A percentile compares a stretch with the other conserved stretches of the same genome.
phyloP scores from a whole-genome alignment of 116 monocot genomes.

The Trichopus zeylanicus region DNA sequence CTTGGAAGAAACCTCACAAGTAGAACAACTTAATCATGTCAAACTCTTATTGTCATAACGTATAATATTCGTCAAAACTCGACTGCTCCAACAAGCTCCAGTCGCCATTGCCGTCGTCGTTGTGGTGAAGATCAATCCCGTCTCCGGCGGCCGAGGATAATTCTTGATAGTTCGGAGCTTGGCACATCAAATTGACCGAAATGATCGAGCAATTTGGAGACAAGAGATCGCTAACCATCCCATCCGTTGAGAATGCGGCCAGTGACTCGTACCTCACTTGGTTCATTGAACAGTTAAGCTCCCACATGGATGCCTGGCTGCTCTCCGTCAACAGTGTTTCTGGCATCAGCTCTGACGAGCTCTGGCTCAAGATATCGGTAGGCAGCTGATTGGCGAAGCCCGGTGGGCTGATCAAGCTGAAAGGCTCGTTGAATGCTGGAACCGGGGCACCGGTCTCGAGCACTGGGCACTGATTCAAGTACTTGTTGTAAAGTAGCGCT shows the following conservation, averaged over 20 bases:
- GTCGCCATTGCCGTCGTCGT: not conserved
- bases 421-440: not conserved
- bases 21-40: too few relatives aligned
- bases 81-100: conserved; percentile 1
- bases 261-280: not conserved
- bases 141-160: not conserved
- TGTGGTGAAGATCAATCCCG: not conserved
- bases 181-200: not conserved
- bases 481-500: conserved; percentile 23
- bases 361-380: not conserved
- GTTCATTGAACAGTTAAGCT: not conserved
- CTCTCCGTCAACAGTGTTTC: not conserved
- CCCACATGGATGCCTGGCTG: not conserved
- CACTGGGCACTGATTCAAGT: conserved; percentile 10
- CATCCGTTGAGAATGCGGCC: not conserved
- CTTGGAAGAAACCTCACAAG: too few relatives aligned
- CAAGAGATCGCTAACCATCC: not conserved
- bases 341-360: not conserved
- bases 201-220: not conserved
- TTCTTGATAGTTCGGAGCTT: not conserved
- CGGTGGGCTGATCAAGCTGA: not conserved
- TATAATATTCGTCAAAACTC: conserved; percentile 6
- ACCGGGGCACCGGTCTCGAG: not conserved
- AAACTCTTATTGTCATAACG: not conserved
- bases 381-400: not conserved